A percentile compares a stretch with the other conserved stretches of the same genome.
These are phyloP conservation scores for Phaeodactylum tricornutum DNA, from an alignment of 108 stramenopile species.

Conservation along the genomic window DNA sequence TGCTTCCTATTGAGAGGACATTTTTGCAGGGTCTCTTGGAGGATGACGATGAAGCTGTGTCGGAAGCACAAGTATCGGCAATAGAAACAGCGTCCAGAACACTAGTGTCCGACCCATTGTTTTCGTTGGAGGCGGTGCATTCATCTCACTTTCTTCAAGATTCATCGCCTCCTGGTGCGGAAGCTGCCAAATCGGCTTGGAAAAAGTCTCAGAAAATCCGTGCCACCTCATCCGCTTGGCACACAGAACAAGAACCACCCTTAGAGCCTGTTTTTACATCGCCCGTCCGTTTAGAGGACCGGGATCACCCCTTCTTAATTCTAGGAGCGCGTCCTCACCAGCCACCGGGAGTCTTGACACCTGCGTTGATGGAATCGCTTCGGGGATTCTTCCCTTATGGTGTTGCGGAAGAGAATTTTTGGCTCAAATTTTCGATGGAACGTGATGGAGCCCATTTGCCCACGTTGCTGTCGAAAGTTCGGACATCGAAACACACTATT, in stretches of 20 bases:
- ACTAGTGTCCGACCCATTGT: slow-evolving; percentile 1
- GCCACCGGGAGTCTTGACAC: slow-evolving; percentile 24
- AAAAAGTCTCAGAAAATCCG: background rate
- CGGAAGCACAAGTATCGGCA: slow-evolving; percentile 9
- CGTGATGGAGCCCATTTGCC: slow-evolving; percentile 3
- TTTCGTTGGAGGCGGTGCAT: too few species aligned
- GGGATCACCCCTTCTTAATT: slow-evolving; percentile 23
- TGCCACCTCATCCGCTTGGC: background rate
- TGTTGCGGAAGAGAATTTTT: slow-evolving; percentile 23
- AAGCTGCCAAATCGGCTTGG: too few species aligned
- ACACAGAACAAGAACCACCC: background rate
- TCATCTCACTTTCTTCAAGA: background rate
- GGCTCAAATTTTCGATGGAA: slow-evolving; percentile 16
- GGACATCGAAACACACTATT: slow-evolving; percentile 39
- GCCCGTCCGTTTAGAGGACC: background rate
- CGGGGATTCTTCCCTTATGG: slow-evolving; percentile 29
- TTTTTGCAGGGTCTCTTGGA: slow-evolving; percentile 18
- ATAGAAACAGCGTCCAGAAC: slow-evolving; percentile 15
- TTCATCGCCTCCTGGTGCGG: too few species aligned
- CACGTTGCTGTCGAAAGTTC: slow-evolving; percentile 2
- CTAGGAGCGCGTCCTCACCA: slow-evolving; percentile 11
- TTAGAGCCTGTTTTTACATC: too few species aligned
- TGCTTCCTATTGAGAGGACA: slow-evolving; percentile 10
- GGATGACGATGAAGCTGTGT: slow-evolving; percentile 2
- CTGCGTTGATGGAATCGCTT: slow-evolving; percentile 32